Percentiles rank a stretch among this genome's conserved stretches.
Evolutionary conservation across 805 yeast genomes (phyloP).

Genomic region (Candida chauliodis): DNA sequence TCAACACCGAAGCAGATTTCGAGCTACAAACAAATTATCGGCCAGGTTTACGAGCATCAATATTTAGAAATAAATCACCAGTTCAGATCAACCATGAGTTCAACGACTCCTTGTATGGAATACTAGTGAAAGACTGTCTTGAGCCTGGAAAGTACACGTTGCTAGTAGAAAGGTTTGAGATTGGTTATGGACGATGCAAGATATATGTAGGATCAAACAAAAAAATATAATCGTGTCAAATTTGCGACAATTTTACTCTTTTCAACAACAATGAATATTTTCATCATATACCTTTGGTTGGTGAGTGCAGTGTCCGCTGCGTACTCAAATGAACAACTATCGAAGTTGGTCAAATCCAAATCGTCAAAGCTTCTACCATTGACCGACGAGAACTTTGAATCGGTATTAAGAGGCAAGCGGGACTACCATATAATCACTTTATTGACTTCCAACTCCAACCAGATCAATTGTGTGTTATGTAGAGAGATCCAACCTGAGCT

Average conservation of each 20-base stretch:
- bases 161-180: constrained; percentile 48
- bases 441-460: constrained; percentile 70
- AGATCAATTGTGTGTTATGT: constrained; percentile 78
- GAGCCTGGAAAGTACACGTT: constrained; percentile 34
- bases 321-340: constrained; percentile 21
- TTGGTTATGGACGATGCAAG: constrained; percentile 37
- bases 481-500: constrained; percentile 63
- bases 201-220: constrained; percentile 35
- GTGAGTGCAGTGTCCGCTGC: constrained; percentile 18
- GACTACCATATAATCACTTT: constrained; percentile 65
- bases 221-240: constrained; percentile 3
- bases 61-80: constrained; percentile 31
- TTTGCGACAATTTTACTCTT: no score
- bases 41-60: constrained; percentile 45
- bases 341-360: constrained; percentile 14
- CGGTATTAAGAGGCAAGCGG: constrained; percentile 57
- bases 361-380: constrained; percentile 28
- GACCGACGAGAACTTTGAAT: constrained; percentile 58
- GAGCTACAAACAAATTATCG: constrained; percentile 29
- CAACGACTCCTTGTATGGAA: constrained; percentile 43
- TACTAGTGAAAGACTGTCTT: constrained; percentile 26
- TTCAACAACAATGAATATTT: constrained; percentile 6
- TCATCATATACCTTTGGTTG: constrained; percentile 7
- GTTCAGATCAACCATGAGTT: constrained; percentile 35
- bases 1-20: constrained; percentile 10